Percentiles rank a stretch among this genome's conserved stretches.
Evolutionary conservation across 140 eudicot species (phyloP).

Genomic region (Oenanthe javanica): DNA sequence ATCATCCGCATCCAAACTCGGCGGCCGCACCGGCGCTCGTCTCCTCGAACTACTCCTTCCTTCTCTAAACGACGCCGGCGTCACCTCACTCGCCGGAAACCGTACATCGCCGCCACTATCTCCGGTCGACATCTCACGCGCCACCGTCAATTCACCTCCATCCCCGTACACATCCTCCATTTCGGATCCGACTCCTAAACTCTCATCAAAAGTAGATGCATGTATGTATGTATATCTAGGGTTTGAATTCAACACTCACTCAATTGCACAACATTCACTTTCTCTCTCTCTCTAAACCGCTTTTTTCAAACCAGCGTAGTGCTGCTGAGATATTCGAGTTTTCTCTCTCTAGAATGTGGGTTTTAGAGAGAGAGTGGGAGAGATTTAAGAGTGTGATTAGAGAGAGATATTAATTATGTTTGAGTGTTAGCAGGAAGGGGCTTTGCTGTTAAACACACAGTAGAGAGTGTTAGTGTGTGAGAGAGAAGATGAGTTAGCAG

Average conservation of each 20-base stretch:
- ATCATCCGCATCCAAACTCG: slow-evolving; percentile 86
- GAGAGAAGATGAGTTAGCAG: neutral
- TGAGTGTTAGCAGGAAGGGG: neutral
- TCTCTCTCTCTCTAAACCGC: neutral
- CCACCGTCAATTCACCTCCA: slow-evolving; percentile 23
- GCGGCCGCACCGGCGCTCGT: slow-evolving; percentile 47
- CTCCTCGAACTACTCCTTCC: slow-evolving; percentile 48
- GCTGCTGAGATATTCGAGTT: neutral
- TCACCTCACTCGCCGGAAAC: slow-evolving; percentile 22
- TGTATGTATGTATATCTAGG: neutral
- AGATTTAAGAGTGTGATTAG: neutral
- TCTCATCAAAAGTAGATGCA: slow-evolving; percentile 8
- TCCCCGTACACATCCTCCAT: slow-evolving; percentile 54
- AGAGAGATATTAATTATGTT: neutral
- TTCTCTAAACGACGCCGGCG: slow-evolving; percentile 50
- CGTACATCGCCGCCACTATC: slow-evolving; percentile 47
- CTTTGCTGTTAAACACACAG: slow-evolving; percentile 1
- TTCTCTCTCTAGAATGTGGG: slow-evolving; percentile 13
- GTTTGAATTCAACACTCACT: neutral
- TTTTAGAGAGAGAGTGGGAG: slow-evolving; percentile 2
- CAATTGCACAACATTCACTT: neutral
- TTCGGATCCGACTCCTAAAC: slow-evolving; percentile 18
- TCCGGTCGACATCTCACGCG: slow-evolving; percentile 17
- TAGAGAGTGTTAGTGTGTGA: neutral
- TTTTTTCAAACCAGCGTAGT: neutral